A percentile compares a stretch with the other conserved stretches of the same genome.
phyloP scores from a whole-genome alignment of 2,329 filamentous ascomycete species.

The Fusarium sarcochroum region DNA sequence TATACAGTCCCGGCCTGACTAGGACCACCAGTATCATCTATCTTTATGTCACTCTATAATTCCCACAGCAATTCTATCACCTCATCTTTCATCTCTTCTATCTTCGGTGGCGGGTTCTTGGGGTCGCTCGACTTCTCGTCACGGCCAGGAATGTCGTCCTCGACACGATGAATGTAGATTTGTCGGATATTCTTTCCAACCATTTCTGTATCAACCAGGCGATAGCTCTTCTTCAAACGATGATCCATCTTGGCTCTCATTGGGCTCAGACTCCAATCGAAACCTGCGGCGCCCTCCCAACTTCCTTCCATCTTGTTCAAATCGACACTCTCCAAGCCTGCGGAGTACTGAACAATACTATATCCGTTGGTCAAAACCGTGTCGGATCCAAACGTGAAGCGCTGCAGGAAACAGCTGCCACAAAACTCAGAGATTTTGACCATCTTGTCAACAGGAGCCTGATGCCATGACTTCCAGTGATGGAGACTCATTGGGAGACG shows the following conservation, averaged over 20 bases:
- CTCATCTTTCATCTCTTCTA: conserved; percentile 55
- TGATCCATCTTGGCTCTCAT: conserved; percentile 56
- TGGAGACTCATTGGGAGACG: conserved; percentile 69
- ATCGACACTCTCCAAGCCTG: conserved; percentile 57
- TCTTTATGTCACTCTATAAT: conserved; percentile 27
- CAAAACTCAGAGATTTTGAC: conserved; percentile 65
- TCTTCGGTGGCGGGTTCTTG: conserved; percentile 22
- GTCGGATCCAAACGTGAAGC: conserved; percentile 64
- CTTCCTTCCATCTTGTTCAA: conserved; percentile 67
- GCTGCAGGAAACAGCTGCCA: conserved; percentile 70
- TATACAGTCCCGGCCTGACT: conserved; percentile 32
- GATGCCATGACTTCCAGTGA: conserved; percentile 75
- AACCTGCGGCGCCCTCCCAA: conserved; percentile 64
- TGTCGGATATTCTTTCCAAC: conserved; percentile 65
- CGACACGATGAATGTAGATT: conserved; percentile 65
- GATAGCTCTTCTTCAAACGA: conserved; percentile 66
- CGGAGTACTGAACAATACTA: conserved; percentile 65
- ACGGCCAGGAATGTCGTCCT: conserved; percentile 49
- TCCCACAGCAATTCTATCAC: conserved; percentile 66
- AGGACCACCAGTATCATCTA: conserved; percentile 12
- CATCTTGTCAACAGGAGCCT: conserved; percentile 64
- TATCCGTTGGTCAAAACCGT: conserved; percentile 71
- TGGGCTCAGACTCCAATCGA: conserved; percentile 68
- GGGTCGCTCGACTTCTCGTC: conserved; percentile 52
- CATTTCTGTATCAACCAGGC: conserved; percentile 60